Conservation (phyloP, 805 yeast genomes). For the Wickerhamomyces bisporus region DNA sequence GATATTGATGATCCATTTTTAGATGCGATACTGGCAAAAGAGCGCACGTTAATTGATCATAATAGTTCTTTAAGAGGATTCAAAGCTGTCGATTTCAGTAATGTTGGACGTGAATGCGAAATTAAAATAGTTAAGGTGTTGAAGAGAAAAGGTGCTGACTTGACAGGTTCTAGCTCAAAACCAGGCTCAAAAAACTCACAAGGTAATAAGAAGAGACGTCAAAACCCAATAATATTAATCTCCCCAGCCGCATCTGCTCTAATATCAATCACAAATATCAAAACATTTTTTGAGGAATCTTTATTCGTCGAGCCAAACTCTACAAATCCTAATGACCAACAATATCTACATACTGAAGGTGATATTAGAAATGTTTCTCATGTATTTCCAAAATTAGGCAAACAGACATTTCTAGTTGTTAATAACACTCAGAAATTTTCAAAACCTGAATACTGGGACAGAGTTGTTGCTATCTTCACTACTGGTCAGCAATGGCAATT, state of each 20-base stretch:
- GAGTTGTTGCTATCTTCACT: slow-evolving; percentile 92
- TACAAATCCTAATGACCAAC: slow-evolving; percentile 28
- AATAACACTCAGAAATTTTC: slow-evolving; percentile 83
- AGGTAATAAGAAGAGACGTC: slow-evolving; percentile 24
- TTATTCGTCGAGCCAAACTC: slow-evolving; percentile 49
- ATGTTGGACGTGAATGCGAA: slow-evolving; percentile 62
- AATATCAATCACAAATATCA: slow-evolving; percentile 58
- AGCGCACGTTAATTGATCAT: slow-evolving; percentile 50
- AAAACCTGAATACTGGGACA: slow-evolving; percentile 96
- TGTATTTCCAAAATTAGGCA: slow-evolving; percentile 51
- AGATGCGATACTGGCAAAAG: slow-evolving; percentile 28
- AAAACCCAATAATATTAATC: slow-evolving; percentile 67
- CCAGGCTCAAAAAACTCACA: slow-evolving; percentile 19
- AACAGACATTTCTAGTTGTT: slow-evolving; percentile 69
- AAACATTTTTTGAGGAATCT: slow-evolving; percentile 70
- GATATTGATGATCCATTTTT: slow-evolving; percentile 31
- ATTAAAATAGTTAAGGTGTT: slow-evolving; percentile 41
- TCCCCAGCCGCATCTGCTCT: slow-evolving; percentile 79
- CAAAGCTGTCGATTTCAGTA: slow-evolving; percentile 62
- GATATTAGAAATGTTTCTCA: slow-evolving; percentile 49
- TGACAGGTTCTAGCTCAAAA: no score
- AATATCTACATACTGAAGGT: slow-evolving; percentile 26
- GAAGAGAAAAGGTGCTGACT: slow-evolving; percentile 18
- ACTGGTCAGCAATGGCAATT: slow-evolving; percentile 99
- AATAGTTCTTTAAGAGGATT: slow-evolving; percentile 60